Evolutionary conservation across 2,329 filamentous ascomycete species (phyloP).

Genomic region (Sarocladium brachiariae): DNA sequence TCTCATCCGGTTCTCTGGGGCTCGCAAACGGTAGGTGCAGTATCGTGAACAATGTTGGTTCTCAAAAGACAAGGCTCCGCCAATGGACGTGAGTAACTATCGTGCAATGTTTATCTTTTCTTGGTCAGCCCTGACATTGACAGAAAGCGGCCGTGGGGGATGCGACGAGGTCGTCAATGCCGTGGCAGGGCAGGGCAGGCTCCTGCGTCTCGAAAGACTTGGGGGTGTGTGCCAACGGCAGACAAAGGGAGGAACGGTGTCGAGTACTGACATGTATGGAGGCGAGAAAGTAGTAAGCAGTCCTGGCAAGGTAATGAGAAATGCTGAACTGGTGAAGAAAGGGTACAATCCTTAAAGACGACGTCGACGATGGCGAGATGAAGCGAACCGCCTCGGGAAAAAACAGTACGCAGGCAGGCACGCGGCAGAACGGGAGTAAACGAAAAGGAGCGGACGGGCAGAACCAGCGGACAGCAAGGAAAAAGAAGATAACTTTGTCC

Average conservation of each 20-base stretch:
- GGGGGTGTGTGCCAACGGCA: background rate
- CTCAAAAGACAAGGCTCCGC: background rate
- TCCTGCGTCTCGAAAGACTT: background rate
- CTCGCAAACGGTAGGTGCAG: background rate
- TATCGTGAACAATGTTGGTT: background rate
- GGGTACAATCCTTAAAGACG: conserved; percentile 5
- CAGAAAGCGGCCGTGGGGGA: background rate
- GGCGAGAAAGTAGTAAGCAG: background rate
- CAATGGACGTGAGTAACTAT: background rate
- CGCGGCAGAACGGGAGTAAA: background rate
- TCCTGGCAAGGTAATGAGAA: conserved; percentile 15
- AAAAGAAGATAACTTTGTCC: conserved; percentile 32
- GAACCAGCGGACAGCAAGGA: conserved; percentile 47
- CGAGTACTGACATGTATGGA: background rate
- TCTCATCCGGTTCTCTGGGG: background rate
- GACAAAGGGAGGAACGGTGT: background rate
- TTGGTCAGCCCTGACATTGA: conserved; percentile 5
- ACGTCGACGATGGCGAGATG: conserved; percentile 8
- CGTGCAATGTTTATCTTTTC: background rate
- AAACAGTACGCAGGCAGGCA: conserved; percentile 13
- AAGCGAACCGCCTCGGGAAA: conserved; percentile 20
- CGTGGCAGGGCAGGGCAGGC: conserved; percentile 2
- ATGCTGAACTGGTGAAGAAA: conserved; percentile 13
- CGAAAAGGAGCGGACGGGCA: conserved; percentile 51
- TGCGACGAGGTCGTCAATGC: conserved; percentile 4